phyloP scores from a whole-genome alignment of 1,139 yeast species.

The Nematodospora anomalae region DNA sequence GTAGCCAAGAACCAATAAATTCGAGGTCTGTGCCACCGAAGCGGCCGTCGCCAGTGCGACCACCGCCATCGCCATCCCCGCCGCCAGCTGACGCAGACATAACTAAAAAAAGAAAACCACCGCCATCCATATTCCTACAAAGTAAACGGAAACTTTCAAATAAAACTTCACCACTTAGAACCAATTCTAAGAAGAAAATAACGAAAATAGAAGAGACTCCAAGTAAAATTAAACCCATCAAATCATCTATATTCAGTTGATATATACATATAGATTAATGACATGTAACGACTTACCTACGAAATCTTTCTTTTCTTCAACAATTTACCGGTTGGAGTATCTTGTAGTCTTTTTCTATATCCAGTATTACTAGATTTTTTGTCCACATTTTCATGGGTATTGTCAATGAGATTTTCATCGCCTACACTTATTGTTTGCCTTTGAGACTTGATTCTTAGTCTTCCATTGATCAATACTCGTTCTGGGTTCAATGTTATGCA shows the following conservation, averaged over 20 bases:
- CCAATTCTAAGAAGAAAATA: conserved; percentile 7
- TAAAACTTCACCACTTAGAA: conserved; percentile 7
- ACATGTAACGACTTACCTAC: neutral
- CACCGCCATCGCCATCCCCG: conserved; percentile 3
- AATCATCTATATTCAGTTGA: conserved; percentile 35
- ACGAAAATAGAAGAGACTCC: conserved; percentile 15
- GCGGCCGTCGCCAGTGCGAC: conserved; percentile 5
- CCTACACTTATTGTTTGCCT: conserved; percentile 64
- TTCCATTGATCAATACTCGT: conserved; percentile 66
- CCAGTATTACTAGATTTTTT: conserved; percentile 24
- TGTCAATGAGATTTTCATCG: conserved; percentile 13
- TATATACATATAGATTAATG: conserved; percentile 1
- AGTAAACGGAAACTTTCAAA: conserved; percentile 15
- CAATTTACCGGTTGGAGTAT: conserved; percentile 27
- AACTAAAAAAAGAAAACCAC: conserved; percentile 17
- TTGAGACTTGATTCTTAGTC: conserved; percentile 66
- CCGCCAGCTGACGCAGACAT: conserved; percentile 3
- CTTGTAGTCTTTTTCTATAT: conserved; percentile 28
- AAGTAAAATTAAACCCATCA: conserved; percentile 23
- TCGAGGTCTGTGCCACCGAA: conserved; percentile 3
- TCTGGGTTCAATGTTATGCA: conserved; percentile 62
- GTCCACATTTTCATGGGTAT: conserved; percentile 25
- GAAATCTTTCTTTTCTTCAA: conserved; percentile 23
- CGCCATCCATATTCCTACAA: conserved; percentile 26
- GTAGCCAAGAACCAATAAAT: neutral